Evolutionary conservation across 2,329 filamentous ascomycete genomes (phyloP), one percentile per base, ranked within the genome.

Genomic region (Exophiala sp.): DNA sequence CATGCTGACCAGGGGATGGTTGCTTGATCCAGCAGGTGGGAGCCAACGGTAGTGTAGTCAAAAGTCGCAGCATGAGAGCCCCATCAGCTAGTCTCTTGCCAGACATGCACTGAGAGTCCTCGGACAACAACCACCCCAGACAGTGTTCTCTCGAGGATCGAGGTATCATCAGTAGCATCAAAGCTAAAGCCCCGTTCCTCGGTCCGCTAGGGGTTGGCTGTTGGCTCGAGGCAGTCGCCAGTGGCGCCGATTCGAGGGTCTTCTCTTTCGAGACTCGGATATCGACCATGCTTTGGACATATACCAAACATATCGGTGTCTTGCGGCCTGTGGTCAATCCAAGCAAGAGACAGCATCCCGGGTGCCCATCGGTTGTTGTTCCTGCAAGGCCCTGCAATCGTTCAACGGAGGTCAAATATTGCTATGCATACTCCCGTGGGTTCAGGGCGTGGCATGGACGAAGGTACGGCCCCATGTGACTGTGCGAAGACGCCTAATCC

Each of bases 151-250:
- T 9, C 5, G 30, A 19, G 35, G 2, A 11, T 22, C 19, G 13
- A 27, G 39, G 46, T 38, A 23, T 44, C 44, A 51, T 50, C 38
- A 45, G 41, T n/a, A n/a, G n/a, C n/a, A n/a, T 40, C 24, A 52
- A 52, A 51, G 50, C 48, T 52, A 53, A 53, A 51, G 48, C 54
- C 54, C 53, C 54, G 54, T 56, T 56, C 48, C 32, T 51, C 54
- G 50, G 50, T 51, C 47, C 50, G 50, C 43, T n/a, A 45, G 5
- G 29, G 37, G 39, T 46, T 49, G 35, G 44, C 44, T 40, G 21
- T 34, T 38, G 42, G 37, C 29, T 22, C 39, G 38, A 35, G 35
- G 45, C 43, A 32, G 19, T 11, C 27, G 30, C 37, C 19, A 50
- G 50, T 56, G 50, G 53, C 49, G 53, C 34, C 34, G 19, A 37